Evolutionary conservation across 1,139 yeast species (phyloP).

Genomic region (Geotrichum reessii): DNA sequence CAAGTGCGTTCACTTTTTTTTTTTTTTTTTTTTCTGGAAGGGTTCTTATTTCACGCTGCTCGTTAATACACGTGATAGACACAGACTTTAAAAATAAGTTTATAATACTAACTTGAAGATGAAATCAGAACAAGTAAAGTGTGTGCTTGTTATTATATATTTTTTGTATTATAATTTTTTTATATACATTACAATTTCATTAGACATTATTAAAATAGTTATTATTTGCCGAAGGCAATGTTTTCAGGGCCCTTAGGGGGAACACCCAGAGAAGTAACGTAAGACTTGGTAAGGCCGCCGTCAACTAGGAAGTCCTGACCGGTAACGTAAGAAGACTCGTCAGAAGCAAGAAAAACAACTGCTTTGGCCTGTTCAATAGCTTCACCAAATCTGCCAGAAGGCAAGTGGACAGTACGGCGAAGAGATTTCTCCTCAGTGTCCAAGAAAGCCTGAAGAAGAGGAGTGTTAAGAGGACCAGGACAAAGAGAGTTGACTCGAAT

Average conservation of each 20-base stretch:
- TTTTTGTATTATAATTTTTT: background rate
- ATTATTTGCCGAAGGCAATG: slow-evolving; percentile 31
- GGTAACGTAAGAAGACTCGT: slow-evolving; percentile 73
- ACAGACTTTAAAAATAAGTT: no score
- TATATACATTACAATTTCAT: background rate
- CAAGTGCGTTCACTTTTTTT: background rate
- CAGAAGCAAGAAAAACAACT: slow-evolving; percentile 70
- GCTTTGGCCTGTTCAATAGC: slow-evolving; percentile 79
- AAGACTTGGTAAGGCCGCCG: slow-evolving; percentile 53
- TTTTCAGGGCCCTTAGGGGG: slow-evolving; percentile 31
- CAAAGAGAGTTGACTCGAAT: slow-evolving; percentile 68
- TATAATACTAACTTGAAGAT: no score
- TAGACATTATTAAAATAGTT: slow-evolving; percentile 6
- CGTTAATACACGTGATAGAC: background rate
- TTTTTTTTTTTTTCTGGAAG: background rate
- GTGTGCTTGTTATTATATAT: no score
- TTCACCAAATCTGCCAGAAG: slow-evolving; percentile 47
- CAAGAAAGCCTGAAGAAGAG: slow-evolving; percentile 50
- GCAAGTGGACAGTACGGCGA: slow-evolving; percentile 50
- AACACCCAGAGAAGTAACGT: slow-evolving; percentile 31
- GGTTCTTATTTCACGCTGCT: background rate
- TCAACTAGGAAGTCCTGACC: slow-evolving; percentile 81
- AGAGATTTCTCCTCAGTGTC: slow-evolving; percentile 37
- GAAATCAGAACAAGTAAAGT: no score
- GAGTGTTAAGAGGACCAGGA: slow-evolving; percentile 54